Evolutionary conservation across 2,329 filamentous ascomycete species (phyloP), one percentile per base, ranked within the genome.

Genomic region (Phaeosphaeria sp.): DNA sequence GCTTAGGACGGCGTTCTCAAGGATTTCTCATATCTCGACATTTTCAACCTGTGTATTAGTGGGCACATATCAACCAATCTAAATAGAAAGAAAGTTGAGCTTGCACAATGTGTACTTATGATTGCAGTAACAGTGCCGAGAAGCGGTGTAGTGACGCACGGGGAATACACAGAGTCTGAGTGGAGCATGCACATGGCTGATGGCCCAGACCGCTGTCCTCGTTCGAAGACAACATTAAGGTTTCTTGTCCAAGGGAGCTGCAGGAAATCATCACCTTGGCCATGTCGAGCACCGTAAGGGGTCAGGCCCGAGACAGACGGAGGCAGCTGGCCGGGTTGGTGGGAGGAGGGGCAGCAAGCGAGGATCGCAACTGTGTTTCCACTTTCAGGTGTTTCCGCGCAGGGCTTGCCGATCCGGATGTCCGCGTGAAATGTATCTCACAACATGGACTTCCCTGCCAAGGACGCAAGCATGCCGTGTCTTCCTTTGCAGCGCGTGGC

Each of bases 391-490:
- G 21, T 20, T 33, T 33, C 50, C 27, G 39, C 48, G 49, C 33
- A 25, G 21, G 18, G 23, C 39, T 15, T 44, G 50, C 39, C 44
- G 36, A 39, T 39, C 36, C 36, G 36, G 36, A 39, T n/a, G 36
- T 39, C 36, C 36, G 36, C 36, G 36, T 39, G 15, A n/a, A 39
- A 7, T 39, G 36, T 15, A n/a, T 3, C 36, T 39, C 36, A 17
- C 36, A 39, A n/a, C 36, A 39, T 39, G 36, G 36, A 39, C 36
- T 39, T 39, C n/a, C 15, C 2, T 17, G 63, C 63, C 56, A 65
- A 65, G 61, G 25, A 23, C n/a, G 18, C 27, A 30, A 46, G 48
- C 42, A 54, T 64, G 64, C 59, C 62, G 61, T 60, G 55, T 27
- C 25, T 62, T 60, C 58, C 60, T 58, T 57, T 33, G 44, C 18